A percentile compares a stretch with the other conserved stretches of the same genome.
phyloP scores from a whole-genome alignment of 192 early-diverging fungal genomes.

The Coemansia sp. region DNA sequence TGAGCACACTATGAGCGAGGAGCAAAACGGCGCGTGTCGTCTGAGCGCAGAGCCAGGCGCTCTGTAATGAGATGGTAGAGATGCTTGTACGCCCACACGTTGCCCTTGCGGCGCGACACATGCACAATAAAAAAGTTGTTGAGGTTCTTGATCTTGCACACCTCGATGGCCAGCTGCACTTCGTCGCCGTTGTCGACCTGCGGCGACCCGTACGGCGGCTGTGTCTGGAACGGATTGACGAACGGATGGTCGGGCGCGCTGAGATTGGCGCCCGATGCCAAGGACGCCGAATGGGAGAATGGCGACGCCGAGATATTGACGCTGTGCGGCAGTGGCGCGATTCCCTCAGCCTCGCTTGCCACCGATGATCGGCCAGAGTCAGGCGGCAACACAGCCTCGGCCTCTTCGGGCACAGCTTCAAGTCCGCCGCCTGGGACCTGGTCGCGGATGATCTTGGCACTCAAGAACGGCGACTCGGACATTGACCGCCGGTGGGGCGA shows the following conservation, averaged over 20 bases:
- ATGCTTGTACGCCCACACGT: constrained; percentile 78
- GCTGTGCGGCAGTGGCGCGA: constrained; percentile 16
- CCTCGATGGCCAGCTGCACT: constrained; percentile 83
- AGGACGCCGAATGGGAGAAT: constrained; percentile 43
- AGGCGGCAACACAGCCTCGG: constrained; percentile 18
- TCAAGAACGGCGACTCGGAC: constrained; percentile 50
- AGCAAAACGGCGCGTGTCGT: constrained; percentile 32
- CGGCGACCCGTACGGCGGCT: constrained; percentile 43
- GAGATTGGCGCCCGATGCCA: constrained; percentile 24
- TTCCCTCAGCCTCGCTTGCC: neutral
- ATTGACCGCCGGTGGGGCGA: constrained; percentile 44
- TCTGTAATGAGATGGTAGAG: constrained; percentile 63
- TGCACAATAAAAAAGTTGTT: constrained; percentile 74
- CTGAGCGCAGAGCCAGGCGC: constrained; percentile 45
- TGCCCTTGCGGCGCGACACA: constrained; percentile 69
- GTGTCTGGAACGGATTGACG: constrained; percentile 37
- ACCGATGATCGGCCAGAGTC: constrained; percentile 6
- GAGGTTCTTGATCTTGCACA: constrained; percentile 90
- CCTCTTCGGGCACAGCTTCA: constrained; percentile 44
- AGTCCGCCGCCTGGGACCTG: constrained; percentile 27
- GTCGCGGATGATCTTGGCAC: constrained; percentile 34
- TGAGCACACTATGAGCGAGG: constrained; percentile 2
- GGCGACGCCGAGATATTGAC: constrained; percentile 31
- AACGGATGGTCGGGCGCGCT: constrained; percentile 23
- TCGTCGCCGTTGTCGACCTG: constrained; percentile 68